A percentile compares a stretch with the other conserved stretches of the same genome.
Conservation (phyloP, 202 grass and related monocot genomes). For the Eragrostis tef region DNA sequence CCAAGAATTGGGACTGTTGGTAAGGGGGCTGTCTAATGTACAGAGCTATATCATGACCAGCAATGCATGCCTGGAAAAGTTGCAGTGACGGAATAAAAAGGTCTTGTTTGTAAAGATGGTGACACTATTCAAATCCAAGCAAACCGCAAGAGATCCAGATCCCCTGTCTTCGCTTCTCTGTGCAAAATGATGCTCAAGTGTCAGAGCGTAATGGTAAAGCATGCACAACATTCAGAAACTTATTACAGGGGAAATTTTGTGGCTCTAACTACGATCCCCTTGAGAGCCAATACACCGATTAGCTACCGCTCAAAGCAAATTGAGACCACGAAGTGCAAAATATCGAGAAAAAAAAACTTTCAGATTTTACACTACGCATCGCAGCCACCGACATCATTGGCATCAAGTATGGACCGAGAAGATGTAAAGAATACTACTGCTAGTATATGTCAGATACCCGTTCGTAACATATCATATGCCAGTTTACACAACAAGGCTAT, state of each 20-base stretch:
- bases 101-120: constrained; percentile 47
- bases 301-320: background rate
- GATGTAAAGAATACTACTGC: background rate
- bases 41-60: constrained; percentile 21
- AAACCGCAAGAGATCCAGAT: constrained; percentile 10
- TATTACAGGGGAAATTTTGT: background rate
- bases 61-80: constrained; percentile 46
- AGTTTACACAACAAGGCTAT: constrained; percentile 22
- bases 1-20: background rate
- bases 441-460: background rate
- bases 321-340: background rate
- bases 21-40: constrained; percentile 4
- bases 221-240: background rate
- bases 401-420: constrained; percentile 2
- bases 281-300: background rate
- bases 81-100: constrained; percentile 42
- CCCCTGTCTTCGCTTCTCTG: too few relatives aligned
- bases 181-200: constrained; percentile 23
- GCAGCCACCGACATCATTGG: background rate
- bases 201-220: constrained; percentile 14
- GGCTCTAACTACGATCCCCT: background rate
- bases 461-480: constrained; percentile 7
- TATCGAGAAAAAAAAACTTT: background rate
- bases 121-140: constrained; percentile 39
- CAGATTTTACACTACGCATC: background rate